phyloP scores from a whole-genome alignment of 2,329 filamentous ascomycete genomes.

The Samsoniella hepiali region DNA sequence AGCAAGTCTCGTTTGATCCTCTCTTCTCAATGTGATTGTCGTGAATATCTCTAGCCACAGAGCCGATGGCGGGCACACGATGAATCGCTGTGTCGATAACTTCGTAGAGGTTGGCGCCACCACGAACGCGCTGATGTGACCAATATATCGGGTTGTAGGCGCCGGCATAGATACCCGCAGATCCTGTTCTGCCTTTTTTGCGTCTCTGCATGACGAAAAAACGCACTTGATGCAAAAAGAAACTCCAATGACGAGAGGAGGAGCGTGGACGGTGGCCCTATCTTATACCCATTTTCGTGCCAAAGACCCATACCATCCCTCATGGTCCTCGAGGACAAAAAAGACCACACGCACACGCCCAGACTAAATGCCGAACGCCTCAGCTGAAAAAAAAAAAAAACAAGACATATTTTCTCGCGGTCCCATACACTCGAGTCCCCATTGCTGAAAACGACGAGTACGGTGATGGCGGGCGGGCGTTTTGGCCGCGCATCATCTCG shows the following conservation, averaged over 20 bases:
- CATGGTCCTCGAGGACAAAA: too few relatives aligned
- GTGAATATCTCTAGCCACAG: not conserved
- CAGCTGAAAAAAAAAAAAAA: slow-evolving; percentile 1
- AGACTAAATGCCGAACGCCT: slow-evolving; percentile 1
- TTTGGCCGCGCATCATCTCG: not conserved
- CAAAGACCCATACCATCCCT: not conserved
- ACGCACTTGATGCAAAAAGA: too few relatives aligned
- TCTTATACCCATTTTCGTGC: not conserved
- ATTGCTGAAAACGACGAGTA: not conserved
- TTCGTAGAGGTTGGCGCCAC: not conserved
- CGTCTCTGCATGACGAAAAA: too few relatives aligned
- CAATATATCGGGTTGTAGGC: too few relatives aligned
- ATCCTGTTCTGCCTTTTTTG: too few relatives aligned
- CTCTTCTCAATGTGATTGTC: not conserved
- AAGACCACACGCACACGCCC: not conserved
- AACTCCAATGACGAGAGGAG: too few relatives aligned
- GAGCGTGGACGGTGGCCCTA: not conserved
- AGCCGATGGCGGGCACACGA: not conserved
- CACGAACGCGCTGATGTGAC: too few relatives aligned
- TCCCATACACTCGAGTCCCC: too few relatives aligned
- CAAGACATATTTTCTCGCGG: not conserved
- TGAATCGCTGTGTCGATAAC: not conserved
- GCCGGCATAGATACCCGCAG: too few relatives aligned
- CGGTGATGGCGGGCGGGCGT: not conserved
- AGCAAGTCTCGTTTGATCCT: not conserved